Evolutionary conservation across 2,329 filamentous ascomycete species (phyloP).

Genomic region (Trichoderma polysporum): DNA sequence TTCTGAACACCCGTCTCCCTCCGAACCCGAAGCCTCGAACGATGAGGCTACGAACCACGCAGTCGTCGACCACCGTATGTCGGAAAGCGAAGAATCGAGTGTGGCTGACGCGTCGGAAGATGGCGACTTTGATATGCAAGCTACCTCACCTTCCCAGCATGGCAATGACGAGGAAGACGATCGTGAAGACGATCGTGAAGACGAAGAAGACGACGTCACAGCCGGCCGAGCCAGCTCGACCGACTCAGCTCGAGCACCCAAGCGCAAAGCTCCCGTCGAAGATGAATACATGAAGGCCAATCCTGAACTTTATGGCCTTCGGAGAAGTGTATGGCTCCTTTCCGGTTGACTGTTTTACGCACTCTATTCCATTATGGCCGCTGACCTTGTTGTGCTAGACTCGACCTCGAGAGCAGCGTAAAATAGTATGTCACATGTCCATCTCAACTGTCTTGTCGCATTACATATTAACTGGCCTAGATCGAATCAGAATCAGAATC

Average conservation of each 20-base stretch:
- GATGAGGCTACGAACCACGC: conserved; percentile 43
- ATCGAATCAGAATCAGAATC: conserved; percentile 65
- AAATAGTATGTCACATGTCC: conserved; percentile 48
- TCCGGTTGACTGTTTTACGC: background rate
- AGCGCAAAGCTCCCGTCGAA: conserved; percentile 68
- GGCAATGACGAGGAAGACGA: conserved; percentile 40
- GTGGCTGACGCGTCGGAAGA: conserved; percentile 62
- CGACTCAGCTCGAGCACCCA: conserved; percentile 66
- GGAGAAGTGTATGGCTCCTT: conserved; percentile 72
- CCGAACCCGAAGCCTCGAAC: conserved; percentile 41
- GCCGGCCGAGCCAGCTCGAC: conserved; percentile 65
- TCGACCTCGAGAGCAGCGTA: conserved; percentile 57
- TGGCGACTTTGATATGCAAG: conserved; percentile 74
- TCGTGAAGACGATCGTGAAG: conserved; percentile 42
- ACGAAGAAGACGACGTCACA: conserved; percentile 38
- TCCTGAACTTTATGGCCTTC: conserved; percentile 89
- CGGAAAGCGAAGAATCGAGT: conserved; percentile 50
- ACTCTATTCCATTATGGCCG: background rate
- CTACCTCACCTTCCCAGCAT: conserved; percentile 48
- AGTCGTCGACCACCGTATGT: conserved; percentile 41
- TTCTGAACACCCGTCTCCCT: conserved; percentile 47
- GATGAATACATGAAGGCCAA: conserved; percentile 87
- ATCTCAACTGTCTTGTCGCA: conserved; percentile 6
- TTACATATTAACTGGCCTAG: conserved; percentile 31
- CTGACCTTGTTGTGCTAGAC: conserved; percentile 40